Evolutionary conservation across 1,284 basidiomycete genomes (phyloP).

Genomic region (Trametes hirsuta): DNA sequence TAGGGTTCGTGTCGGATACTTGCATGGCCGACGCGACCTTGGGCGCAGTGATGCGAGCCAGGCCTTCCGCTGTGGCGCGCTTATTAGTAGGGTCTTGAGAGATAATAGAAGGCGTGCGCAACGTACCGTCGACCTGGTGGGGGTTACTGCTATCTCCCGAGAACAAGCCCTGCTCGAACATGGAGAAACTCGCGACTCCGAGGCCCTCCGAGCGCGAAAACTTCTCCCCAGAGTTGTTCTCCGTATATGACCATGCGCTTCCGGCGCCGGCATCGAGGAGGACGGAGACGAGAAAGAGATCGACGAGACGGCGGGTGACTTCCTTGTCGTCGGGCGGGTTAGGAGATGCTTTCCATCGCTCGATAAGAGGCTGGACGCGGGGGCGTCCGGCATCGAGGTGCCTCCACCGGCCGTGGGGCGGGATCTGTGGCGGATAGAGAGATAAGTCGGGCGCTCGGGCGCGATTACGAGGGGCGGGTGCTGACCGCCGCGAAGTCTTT

Average conservation of each 20-base stretch:
- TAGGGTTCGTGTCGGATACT: slow-evolving; percentile 78
- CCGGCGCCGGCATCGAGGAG: slow-evolving; percentile 95
- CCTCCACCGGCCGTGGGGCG: slow-evolving; percentile 90
- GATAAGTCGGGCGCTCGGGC: background rate
- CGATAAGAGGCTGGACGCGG: slow-evolving; percentile 64
- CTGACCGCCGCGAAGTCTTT: slow-evolving; percentile 66
- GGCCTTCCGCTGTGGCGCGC: slow-evolving; percentile 60
- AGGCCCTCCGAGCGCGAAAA: slow-evolving; percentile 88
- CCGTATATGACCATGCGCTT: slow-evolving; percentile 79
- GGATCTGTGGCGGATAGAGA: slow-evolving; percentile 55
- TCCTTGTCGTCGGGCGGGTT: slow-evolving; percentile 59
- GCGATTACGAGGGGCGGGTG: slow-evolving; percentile 7
- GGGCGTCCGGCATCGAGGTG: slow-evolving; percentile 78
- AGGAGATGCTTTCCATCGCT: slow-evolving; percentile 53
- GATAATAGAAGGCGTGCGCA: background rate
- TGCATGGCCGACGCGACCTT: slow-evolving; percentile 79
- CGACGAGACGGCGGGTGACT: slow-evolving; percentile 75
- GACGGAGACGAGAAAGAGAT: slow-evolving; percentile 93
- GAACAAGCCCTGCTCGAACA: slow-evolving; percentile 87
- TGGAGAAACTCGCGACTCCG: slow-evolving; percentile 89
- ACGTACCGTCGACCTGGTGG: slow-evolving; percentile 77
- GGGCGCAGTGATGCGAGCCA: slow-evolving; percentile 67
- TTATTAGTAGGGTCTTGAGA: background rate
- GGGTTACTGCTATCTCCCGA: slow-evolving; percentile 68
- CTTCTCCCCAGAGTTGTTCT: slow-evolving; percentile 56